phyloP scores from a whole-genome alignment of 306 rosid species.

The Sindora glabra region DNA sequence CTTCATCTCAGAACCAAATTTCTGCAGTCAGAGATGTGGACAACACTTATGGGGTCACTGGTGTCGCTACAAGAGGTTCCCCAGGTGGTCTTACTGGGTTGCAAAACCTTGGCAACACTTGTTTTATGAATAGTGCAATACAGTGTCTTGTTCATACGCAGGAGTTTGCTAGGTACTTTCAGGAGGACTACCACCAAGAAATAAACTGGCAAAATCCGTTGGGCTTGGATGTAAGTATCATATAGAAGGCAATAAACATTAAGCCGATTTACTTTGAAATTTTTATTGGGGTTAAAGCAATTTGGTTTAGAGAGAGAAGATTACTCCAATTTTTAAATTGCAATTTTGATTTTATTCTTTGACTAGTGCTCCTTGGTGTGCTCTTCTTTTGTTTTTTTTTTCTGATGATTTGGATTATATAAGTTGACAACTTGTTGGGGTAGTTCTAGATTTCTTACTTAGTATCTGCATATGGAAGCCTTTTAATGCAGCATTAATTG shows the following conservation, averaged over 20 bases:
- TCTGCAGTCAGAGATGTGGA: conserved; percentile 66
- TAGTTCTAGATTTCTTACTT: too few species aligned
- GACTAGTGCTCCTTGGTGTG: background rate
- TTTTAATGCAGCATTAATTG: too few species aligned
- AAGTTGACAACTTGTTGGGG: background rate
- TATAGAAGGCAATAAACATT: conserved; percentile 14
- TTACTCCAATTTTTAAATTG: background rate
- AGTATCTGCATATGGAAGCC: too few species aligned
- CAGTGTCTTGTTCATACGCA: conserved; percentile 98
- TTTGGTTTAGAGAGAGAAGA: conserved; percentile 6
- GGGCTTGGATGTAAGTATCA: conserved; percentile 97
- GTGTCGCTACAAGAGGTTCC: conserved; percentile 89
- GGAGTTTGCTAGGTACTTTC: conserved; percentile 83
- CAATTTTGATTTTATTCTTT: background rate
- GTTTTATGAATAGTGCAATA: conserved; percentile 98
- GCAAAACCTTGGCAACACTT: conserved; percentile 94
- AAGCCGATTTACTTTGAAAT: conserved; percentile 15
- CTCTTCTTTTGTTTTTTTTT: background rate
- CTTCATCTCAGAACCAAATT: conserved; percentile 46
- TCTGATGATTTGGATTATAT: background rate
- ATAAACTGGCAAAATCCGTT: conserved; percentile 88
- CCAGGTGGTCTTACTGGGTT: conserved; percentile 86
- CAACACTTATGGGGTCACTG: conserved; percentile 45
- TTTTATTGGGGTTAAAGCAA: background rate
- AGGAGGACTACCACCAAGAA: conserved; percentile 94